Base-by-base conservation (phyloP, 495 filamentous ascomycete genomes). In the Aspergillus carlsbadensis region DNA sequence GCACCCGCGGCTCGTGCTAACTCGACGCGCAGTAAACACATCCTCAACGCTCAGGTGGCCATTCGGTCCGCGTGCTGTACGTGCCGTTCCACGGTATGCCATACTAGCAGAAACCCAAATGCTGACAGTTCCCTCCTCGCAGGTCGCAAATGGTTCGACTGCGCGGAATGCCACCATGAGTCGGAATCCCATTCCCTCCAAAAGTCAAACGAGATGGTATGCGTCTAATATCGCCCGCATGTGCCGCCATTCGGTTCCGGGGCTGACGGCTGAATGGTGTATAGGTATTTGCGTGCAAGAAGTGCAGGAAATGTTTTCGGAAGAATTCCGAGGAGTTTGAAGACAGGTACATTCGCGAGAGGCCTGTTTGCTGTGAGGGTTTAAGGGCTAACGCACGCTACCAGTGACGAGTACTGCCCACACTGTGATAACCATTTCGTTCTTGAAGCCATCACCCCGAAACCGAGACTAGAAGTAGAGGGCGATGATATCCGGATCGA, bases 341-440 rank as follows among this genome's bases (percentile, higher is more conserved):
- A 63, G 95, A 97, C 60, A 84, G 82, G 85, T 86, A 68, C 21
- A 62, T 26, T 56, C 13, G 15, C 51, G 58, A 53, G 26, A 44
- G 10, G 8, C 54, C 39, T 17, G 15, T 11, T 14, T 39, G 58
- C 39, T 48, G 41, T 43, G 29, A n/a, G 35, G 31, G 21, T 35
- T 24, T 15, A 36, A 10, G 33, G 26, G 6, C 24, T 50, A 36
- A 20, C 22, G 4, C n/a, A 17, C 42, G 36, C 52, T 22, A 33
- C 37, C 57, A 90, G 90, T 69, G 95, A 98, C 78, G 95, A 98
- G 72, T 98, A 96, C 77, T 98, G 94, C 76, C 95, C 94, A n/a
- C 89, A 96, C 75, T 98, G 94, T 78, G 94, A 98, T 70, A 98
- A 98, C 71, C 94, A 98, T 72, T 98, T 91, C 67, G 87, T 98